phyloP scores from a whole-genome alignment of 2,329 filamentous ascomycete species.

The Hymenoscyphus occultus region DNA sequence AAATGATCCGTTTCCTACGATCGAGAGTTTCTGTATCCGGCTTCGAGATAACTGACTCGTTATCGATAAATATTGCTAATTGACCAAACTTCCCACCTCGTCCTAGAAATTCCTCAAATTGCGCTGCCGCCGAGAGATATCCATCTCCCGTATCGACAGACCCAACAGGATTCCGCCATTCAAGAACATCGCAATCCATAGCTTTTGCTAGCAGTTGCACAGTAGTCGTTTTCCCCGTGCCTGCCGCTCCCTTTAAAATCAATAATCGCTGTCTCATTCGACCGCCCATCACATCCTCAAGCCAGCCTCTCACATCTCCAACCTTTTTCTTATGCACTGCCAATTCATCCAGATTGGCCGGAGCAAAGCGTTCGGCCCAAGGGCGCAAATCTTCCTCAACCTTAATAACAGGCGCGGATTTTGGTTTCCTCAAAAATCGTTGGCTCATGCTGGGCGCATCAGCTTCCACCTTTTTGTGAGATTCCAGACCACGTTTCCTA shows the following conservation, averaged over 20 bases:
- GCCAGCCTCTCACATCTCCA: slow-evolving; percentile 77
- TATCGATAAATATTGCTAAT: slow-evolving; percentile 48
- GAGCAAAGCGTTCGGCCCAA: slow-evolving; percentile 85
- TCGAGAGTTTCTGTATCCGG: slow-evolving; percentile 32
- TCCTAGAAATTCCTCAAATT: slow-evolving; percentile 90
- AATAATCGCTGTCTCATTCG: slow-evolving; percentile 68
- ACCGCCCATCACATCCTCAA: slow-evolving; percentile 70
- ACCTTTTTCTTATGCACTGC: slow-evolving; percentile 96
- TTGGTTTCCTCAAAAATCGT: slow-evolving; percentile 46
- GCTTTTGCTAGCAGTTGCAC: slow-evolving; percentile 72
- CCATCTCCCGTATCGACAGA: slow-evolving; percentile 56
- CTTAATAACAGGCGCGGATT: slow-evolving; percentile 26
- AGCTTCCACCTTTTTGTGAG: slow-evolving; percentile 28
- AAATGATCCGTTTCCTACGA: slow-evolving; percentile 54
- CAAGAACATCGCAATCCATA: slow-evolving; percentile 73
- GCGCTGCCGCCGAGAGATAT: slow-evolving; percentile 67
- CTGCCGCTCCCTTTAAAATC: slow-evolving; percentile 85
- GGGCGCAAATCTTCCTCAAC: slow-evolving; percentile 61
- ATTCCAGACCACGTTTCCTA: slow-evolving; percentile 46
- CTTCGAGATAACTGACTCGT: slow-evolving; percentile 32
- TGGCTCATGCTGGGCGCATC: slow-evolving; percentile 43
- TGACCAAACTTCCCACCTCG: slow-evolving; percentile 77
- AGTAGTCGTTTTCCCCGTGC: slow-evolving; percentile 90
- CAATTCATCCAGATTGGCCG: slow-evolving; percentile 72
- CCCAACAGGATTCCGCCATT: slow-evolving; percentile 84